phyloP scores from a whole-genome alignment of 345 rosid species.

The Pugionium cornutum region DNA sequence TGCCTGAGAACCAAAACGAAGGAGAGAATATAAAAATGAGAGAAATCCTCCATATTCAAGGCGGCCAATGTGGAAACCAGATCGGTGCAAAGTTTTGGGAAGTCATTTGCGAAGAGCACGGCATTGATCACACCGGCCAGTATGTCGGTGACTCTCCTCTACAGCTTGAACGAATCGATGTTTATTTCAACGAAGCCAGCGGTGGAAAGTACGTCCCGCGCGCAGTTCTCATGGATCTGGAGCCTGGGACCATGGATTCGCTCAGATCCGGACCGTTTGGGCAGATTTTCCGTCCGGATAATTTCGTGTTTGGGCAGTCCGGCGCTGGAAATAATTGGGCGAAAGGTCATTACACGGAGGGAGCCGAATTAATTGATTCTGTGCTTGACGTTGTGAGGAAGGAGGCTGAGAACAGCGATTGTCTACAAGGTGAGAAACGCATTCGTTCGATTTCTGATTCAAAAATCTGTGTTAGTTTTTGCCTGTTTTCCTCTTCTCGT shows the following conservation, averaged over 20 bases:
- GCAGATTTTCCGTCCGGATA: conserved; percentile 46
- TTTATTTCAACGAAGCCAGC: conserved; percentile 45
- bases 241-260: conserved; percentile 47
- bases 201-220: conserved; percentile 46
- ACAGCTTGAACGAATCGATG: conserved; percentile 45
- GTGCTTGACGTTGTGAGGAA: conserved; percentile 47
- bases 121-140: conserved; percentile 46
- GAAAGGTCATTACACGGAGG: conserved; percentile 46
- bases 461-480: too few species aligned
- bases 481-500: not conserved
- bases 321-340: conserved; percentile 49
- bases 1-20: not conserved
- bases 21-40: conserved; percentile 31
- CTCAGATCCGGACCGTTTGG: conserved; percentile 47
- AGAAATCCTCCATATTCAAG: conserved; percentile 48
- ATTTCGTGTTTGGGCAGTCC: conserved; percentile 45
- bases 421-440: conserved; percentile 39
- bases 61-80: conserved; percentile 50
- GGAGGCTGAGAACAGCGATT: conserved; percentile 47
- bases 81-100: conserved; percentile 51
- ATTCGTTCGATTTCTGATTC: not conserved
- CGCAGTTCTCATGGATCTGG: conserved; percentile 48
- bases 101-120: conserved; percentile 46
- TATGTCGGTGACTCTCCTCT: conserved; percentile 45
- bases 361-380: conserved; percentile 43